These are phyloP conservation scores for Ceriops tagal DNA, from an alignment of 345 rosid genomes.

Conservation along the genomic window DNA sequence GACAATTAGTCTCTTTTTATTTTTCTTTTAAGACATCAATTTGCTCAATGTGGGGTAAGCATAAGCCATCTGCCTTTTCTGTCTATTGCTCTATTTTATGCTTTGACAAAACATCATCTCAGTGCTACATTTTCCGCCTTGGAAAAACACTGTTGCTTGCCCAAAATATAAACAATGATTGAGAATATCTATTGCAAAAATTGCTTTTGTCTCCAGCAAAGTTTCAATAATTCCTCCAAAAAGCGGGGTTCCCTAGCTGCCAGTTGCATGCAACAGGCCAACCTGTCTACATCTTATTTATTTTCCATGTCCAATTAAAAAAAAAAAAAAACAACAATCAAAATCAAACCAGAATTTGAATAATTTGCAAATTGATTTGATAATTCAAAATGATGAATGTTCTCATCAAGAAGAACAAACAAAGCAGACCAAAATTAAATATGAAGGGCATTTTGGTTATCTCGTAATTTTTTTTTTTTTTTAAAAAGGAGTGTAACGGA, in stretches of 20 bases:
- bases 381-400: no score
- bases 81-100: not conserved
- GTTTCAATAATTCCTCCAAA: constrained; percentile 22
- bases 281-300: constrained; percentile 2
- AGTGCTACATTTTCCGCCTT: not conserved
- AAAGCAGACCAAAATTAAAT: no score
- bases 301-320: not conserved
- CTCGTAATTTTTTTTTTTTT: no score
- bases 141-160: not conserved
- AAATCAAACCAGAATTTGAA: no score
- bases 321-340: not conserved
- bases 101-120: not conserved
- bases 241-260: constrained; percentile 4
- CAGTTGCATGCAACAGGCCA: not conserved
- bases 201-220: constrained; percentile 22
- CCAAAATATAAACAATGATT: constrained; percentile 7
- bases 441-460: no score
- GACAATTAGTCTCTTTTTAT: no score
- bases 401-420: no score
- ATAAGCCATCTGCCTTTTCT: not conserved
- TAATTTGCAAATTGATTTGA: no score
- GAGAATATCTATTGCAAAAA: constrained; percentile 2
- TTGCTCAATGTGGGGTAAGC: no score
- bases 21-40: no score
- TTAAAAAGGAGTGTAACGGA: constrained; percentile 14